These are phyloP conservation scores for Puccinia polysora DNA, from an alignment of 1,284 basidiomycete species.

Conservation along the genomic window DNA sequence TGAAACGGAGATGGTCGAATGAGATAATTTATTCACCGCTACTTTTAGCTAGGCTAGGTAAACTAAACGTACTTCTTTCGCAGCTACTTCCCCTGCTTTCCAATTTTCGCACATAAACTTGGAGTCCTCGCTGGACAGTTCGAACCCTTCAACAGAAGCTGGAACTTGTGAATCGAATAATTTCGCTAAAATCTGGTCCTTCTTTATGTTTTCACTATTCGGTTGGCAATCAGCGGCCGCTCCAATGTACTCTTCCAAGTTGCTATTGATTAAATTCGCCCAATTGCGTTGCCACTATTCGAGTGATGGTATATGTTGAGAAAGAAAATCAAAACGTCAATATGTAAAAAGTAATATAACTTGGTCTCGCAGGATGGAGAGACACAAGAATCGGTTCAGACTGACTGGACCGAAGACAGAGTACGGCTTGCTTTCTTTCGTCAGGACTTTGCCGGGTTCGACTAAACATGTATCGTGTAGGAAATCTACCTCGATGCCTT, in stretches of 20 bases:
- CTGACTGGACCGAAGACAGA: slow-evolving; percentile 51
- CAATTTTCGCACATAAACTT: slow-evolving; percentile 65
- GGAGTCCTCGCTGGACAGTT: slow-evolving; percentile 59
- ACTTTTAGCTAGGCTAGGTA: neutral
- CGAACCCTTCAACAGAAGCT: slow-evolving; percentile 54
- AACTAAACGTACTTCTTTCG: slow-evolving; percentile 59
- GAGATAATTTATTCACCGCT: too few species aligned
- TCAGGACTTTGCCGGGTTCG: slow-evolving; percentile 68
- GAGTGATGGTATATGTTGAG: neutral
- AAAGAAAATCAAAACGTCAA: neutral
- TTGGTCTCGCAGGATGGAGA: neutral
- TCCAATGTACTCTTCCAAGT: slow-evolving; percentile 19
- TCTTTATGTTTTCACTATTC: neutral
- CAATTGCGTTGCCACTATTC: slow-evolving; percentile 44
- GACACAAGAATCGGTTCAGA: slow-evolving; percentile 25
- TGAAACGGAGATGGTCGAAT: too few species aligned
- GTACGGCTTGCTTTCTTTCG: slow-evolving; percentile 57
- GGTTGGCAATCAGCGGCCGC: slow-evolving; percentile 13
- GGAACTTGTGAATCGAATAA: slow-evolving; percentile 56
- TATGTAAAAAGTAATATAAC: neutral
- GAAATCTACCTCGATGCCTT: slow-evolving; percentile 62
- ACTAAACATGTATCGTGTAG: slow-evolving; percentile 78
- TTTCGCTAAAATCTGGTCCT: neutral
- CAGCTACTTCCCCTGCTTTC: slow-evolving; percentile 70
- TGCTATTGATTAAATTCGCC: slow-evolving; percentile 29